Percentiles rank a stretch among this genome's conserved stretches.
Evolutionary conservation across 108 stramenopile genomes (phyloP).

Genomic region (Nitzschia sp.): DNA sequence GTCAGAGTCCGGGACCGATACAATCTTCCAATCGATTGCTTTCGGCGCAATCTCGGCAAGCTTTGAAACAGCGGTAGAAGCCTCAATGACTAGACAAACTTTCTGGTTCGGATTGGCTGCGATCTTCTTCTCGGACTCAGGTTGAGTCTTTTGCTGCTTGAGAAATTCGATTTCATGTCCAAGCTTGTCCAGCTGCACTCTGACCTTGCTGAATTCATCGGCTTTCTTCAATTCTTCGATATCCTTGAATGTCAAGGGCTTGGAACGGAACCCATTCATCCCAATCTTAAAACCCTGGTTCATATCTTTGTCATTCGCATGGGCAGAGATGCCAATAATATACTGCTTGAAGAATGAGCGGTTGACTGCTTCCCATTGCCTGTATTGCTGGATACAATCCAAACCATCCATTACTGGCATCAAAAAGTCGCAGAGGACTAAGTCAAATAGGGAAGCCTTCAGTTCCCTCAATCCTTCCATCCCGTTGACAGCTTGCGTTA

Average conservation of each 20-base stretch:
- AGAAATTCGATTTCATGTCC: slow-evolving; percentile 24
- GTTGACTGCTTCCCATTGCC: slow-evolving; percentile 50
- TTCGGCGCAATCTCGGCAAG: slow-evolving; percentile 22
- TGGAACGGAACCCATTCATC: slow-evolving; percentile 61
- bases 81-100: slow-evolving; percentile 27
- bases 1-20: slow-evolving; percentile 34
- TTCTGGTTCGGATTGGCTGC: neutral
- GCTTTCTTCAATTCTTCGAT: slow-evolving; percentile 48
- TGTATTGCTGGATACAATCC: slow-evolving; percentile 62
- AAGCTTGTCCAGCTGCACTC: slow-evolving; percentile 14
- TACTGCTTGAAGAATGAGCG: slow-evolving; percentile 48
- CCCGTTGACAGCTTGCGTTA: slow-evolving; percentile 63
- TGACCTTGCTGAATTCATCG: slow-evolving; percentile 17
- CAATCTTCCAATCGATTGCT: slow-evolving; percentile 46
- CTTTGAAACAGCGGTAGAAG: slow-evolving; percentile 8
- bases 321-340: slow-evolving; percentile 74
- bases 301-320: slow-evolving; percentile 53
- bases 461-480: slow-evolving; percentile 61
- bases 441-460: slow-evolving; percentile 48
- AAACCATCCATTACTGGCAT: slow-evolving; percentile 86
- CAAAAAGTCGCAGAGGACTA: slow-evolving; percentile 70
- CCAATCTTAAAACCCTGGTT: slow-evolving; percentile 56
- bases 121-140: neutral
- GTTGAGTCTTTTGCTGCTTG: slow-evolving; percentile 7
- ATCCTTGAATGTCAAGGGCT: slow-evolving; percentile 53